Conservation (phyloP, 2,329 filamentous ascomycete species). For the Scytalidium lignicola region DNA sequence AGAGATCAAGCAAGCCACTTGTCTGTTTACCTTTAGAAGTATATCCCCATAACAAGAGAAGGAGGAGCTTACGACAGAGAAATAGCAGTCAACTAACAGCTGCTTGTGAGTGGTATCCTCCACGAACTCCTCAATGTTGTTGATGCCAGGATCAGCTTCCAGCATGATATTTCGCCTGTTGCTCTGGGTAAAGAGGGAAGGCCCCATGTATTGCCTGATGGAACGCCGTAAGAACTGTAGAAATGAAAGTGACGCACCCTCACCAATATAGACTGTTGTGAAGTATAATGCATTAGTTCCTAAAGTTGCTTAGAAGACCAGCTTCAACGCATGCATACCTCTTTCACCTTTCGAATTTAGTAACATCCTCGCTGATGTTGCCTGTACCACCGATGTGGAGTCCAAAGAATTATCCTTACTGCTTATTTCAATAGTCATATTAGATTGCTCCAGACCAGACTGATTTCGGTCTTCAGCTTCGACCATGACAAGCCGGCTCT, state of each 20-base stretch:
- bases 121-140: background rate
- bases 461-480: background rate
- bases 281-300: background rate
- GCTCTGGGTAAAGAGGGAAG: conserved; percentile 8
- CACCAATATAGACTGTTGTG: conserved; percentile 11
- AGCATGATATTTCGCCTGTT: conserved; percentile 1
- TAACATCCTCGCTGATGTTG: background rate
- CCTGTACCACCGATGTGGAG: background rate
- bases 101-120: background rate
- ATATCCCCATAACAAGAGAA: background rate
- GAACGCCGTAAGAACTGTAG: conserved; percentile 9
- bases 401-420: background rate
- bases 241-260: conserved; percentile 10
- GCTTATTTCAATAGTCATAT: background rate
- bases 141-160: background rate
- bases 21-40: background rate
- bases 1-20: conserved; percentile 6
- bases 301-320: too few relatives aligned
- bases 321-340: conserved; percentile 4
- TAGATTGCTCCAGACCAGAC: background rate
- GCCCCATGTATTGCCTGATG: conserved; percentile 10
- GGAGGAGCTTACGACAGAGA: background rate
- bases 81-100: conserved; percentile 1
- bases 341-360: conserved; percentile 1
- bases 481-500: background rate